These are phyloP conservation scores for Pythium monospermum DNA, from an alignment of 352 stramenopile genomes.

Conservation along the genomic window DNA sequence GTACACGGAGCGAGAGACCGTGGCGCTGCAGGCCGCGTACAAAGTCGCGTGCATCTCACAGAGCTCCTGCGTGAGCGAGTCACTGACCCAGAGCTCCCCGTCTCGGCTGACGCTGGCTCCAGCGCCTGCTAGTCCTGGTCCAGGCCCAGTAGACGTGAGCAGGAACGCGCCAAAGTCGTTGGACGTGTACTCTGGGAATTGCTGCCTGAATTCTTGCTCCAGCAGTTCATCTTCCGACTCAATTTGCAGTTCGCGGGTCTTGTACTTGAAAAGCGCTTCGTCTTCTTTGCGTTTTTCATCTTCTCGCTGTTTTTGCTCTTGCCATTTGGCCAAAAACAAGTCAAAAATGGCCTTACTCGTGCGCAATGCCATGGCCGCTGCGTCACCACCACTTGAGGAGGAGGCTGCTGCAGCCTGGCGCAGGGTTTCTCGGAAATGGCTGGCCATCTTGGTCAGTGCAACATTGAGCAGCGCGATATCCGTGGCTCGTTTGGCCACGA, in stretches of 20 bases:
- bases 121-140: too few relatives aligned
- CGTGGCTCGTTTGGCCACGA: conserved; percentile 42
- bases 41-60: conserved; percentile 67
- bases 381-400: conserved; percentile 8
- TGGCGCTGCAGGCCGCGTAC: conserved; percentile 39
- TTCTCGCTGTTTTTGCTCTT: conserved; percentile 75
- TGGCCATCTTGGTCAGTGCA: conserved; percentile 60
- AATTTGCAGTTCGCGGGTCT: conserved; percentile 73
- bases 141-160: conserved; percentile 30
- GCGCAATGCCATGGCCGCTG: conserved; percentile 22
- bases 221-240: conserved; percentile 79
- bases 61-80: conserved; percentile 66
- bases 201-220: conserved; percentile 85
- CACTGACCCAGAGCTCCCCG: conserved; percentile 59
- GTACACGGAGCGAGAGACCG: conserved; percentile 2
- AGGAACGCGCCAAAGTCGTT: conserved; percentile 71
- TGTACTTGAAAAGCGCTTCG: conserved; percentile 83
- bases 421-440: conserved; percentile 48
- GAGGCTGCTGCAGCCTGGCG: conserved; percentile 18
- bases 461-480: conserved; percentile 68
- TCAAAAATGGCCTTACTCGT: conserved; percentile 77
- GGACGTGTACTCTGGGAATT: conserved; percentile 91
- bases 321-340: conserved; percentile 80
- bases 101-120: conserved; percentile 7
- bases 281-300: conserved; percentile 69